Conservation (phyloP, 495 filamentous ascomycete genomes). For the Penicillium odoratum region DNA sequence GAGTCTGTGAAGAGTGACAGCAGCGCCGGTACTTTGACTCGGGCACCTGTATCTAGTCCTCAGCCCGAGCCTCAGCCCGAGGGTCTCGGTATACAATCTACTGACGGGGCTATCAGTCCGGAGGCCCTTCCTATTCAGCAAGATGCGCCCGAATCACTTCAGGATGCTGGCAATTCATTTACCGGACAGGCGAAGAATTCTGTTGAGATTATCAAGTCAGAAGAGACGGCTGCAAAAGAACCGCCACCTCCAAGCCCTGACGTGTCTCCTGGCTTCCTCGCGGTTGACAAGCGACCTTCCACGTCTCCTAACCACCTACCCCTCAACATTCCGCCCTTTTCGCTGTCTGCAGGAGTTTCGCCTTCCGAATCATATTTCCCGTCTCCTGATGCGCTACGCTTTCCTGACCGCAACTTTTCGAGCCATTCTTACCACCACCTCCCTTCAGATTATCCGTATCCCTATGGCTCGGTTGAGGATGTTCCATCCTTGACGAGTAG, state of each 20-base stretch:
- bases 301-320: constrained; percentile 56
- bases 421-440: constrained; percentile 59
- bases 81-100: constrained; percentile 52
- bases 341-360: constrained; percentile 43
- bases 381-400: constrained; percentile 55
- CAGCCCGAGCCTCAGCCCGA: constrained; percentile 21
- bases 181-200: constrained; percentile 4
- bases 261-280: constrained; percentile 43
- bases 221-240: constrained; percentile 28
- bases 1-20: constrained; percentile 40
- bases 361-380: constrained; percentile 47
- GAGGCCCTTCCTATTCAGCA: background rate
- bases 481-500: constrained; percentile 86
- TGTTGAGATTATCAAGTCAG: constrained; percentile 31
- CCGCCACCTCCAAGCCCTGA: constrained; percentile 40
- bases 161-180: constrained; percentile 26
- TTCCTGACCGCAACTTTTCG: constrained; percentile 44
- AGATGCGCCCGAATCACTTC: constrained; percentile 15
- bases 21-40: constrained; percentile 42
- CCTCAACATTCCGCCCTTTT: constrained; percentile 45
- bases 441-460: constrained; percentile 59
- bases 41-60: constrained; percentile 29
- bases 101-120: constrained; percentile 4
- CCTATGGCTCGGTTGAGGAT: constrained; percentile 78
- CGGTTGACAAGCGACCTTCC: constrained; percentile 49